A percentile compares a stretch with the other conserved stretches of the same genome.
These are phyloP conservation scores for Vanrija sp. DNA, from an alignment of 1,284 basidiomycete genomes.

Conservation along the genomic window DNA sequence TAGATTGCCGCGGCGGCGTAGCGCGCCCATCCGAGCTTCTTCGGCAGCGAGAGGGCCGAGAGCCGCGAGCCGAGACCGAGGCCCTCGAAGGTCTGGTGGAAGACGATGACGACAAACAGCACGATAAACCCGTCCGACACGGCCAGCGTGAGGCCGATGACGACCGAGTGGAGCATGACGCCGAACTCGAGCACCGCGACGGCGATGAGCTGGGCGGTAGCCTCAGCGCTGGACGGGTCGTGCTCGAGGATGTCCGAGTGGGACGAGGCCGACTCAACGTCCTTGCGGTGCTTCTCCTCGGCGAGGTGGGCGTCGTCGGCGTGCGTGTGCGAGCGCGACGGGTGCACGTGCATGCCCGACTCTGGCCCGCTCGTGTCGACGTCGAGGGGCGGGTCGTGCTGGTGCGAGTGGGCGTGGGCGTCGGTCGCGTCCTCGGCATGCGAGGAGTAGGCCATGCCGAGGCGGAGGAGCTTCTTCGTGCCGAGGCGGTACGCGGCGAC, in stretches of 20 bases:
- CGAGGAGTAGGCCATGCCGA: slow-evolving; percentile 39
- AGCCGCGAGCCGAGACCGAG: slow-evolving; percentile 77
- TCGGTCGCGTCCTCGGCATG: slow-evolving; percentile 56
- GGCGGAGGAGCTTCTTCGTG: slow-evolving; percentile 39
- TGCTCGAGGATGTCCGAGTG: slow-evolving; percentile 20
- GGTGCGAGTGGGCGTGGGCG: slow-evolving; percentile 63
- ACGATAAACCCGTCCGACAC: slow-evolving; percentile 74
- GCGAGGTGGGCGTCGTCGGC: neutral
- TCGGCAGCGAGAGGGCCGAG: slow-evolving; percentile 66
- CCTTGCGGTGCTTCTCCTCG: slow-evolving; percentile 15
- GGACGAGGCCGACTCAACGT: slow-evolving; percentile 5
- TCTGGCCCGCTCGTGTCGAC: slow-evolving; percentile 29
- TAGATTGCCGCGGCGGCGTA: slow-evolving; percentile 64
- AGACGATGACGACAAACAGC: slow-evolving; percentile 85
- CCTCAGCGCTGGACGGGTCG: slow-evolving; percentile 27
- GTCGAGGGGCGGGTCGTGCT: slow-evolving; percentile 54
- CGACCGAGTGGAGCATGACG: slow-evolving; percentile 76
- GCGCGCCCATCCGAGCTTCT: slow-evolving; percentile 60
- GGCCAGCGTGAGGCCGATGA: slow-evolving; percentile 91
- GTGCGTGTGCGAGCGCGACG: slow-evolving; percentile 1
- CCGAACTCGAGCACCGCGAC: slow-evolving; percentile 63
- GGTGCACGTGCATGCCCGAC: slow-evolving; percentile 23
- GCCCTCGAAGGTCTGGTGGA: slow-evolving; percentile 87
- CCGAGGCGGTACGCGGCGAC: slow-evolving; percentile 68
- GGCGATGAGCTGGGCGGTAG: slow-evolving; percentile 69